A percentile compares a stretch with the other conserved stretches of the same genome.
Evolutionary conservation across 148 eudicot species (phyloP).

Genomic region (Linanthus parryae): DNA sequence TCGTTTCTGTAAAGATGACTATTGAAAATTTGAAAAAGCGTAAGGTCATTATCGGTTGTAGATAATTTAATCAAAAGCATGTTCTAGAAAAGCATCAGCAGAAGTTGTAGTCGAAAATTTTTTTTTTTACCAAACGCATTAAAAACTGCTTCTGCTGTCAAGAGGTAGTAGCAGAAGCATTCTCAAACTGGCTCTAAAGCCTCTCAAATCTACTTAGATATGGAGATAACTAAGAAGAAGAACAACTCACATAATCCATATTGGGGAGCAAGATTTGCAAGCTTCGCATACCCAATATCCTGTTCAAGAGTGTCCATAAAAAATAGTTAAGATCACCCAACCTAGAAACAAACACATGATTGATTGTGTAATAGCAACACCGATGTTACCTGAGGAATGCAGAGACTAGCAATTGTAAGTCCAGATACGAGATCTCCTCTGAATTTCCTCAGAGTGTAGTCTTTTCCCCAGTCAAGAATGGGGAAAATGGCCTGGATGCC

Average conservation of each 20-base stretch:
- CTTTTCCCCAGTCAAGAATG: constrained; percentile 74
- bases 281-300: constrained; percentile 90
- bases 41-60: no score
- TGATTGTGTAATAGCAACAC: not conserved
- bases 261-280: constrained; percentile 59
- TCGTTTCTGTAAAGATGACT: no score
- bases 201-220: no score
- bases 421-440: constrained; percentile 76
- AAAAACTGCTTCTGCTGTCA: no score
- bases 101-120: no score
- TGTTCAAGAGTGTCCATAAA: constrained; percentile 2
- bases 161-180: no score
- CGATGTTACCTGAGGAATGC: constrained; percentile 73
- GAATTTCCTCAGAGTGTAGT: constrained; percentile 46
- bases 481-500: constrained; percentile 65
- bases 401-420: constrained; percentile 84
- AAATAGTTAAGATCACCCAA: not conserved
- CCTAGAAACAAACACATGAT: not conserved
- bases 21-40: no score
- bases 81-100: no score
- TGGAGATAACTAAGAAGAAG: not conserved
- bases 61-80: no score
- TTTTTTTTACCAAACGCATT: no score
- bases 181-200: no score
- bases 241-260: constrained; percentile 55